phyloP scores from a whole-genome alignment of 352 stramenopile species.

The Globisporangium camurandrum region DNA sequence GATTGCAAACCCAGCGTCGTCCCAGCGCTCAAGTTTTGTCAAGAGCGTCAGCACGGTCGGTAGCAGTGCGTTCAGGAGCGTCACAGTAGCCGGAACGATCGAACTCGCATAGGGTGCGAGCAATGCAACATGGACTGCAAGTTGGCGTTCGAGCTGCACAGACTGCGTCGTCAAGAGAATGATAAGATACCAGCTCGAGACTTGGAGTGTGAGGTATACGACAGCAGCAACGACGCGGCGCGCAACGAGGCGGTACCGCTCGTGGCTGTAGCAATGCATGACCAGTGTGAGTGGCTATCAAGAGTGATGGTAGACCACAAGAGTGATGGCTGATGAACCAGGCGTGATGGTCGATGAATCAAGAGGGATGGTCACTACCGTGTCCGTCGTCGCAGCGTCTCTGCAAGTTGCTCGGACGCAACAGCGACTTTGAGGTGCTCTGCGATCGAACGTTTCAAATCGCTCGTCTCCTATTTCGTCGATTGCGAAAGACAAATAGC shows the following conservation, averaged over 20 bases:
- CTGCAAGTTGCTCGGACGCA: conserved; percentile 44
- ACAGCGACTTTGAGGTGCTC: conserved; percentile 55
- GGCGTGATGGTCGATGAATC: too few species aligned
- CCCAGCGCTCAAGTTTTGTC: conserved; percentile 67
- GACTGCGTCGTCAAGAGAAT: conserved; percentile 66
- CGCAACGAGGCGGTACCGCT: conserved; percentile 50
- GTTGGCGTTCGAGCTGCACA: conserved; percentile 36
- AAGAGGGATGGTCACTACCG: too few species aligned
- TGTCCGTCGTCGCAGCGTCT: conserved; percentile 39
- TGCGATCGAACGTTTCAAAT: conserved; percentile 44
- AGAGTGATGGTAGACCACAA: neutral
- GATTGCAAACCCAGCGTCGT: conserved; percentile 70
- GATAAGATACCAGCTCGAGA: conserved; percentile 62
- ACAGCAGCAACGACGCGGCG: conserved; percentile 39
- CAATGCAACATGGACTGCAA: conserved; percentile 30
- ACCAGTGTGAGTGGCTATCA: neutral
- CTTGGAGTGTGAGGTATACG: conserved; percentile 59
- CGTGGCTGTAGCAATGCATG: too few species aligned
- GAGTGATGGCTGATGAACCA: too few species aligned
- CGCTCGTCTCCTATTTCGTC: conserved; percentile 40
- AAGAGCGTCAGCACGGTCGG: conserved; percentile 57
- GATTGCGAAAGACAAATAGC: neutral
- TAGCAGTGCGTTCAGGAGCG: conserved; percentile 65
- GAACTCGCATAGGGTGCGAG: conserved; percentile 49
- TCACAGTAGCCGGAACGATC: conserved; percentile 64